A percentile compares a stretch with the other conserved stretches of the same genome.
phyloP scores from a whole-genome alignment of 805 yeast genomes.

The Jamesozyma piceae region DNA sequence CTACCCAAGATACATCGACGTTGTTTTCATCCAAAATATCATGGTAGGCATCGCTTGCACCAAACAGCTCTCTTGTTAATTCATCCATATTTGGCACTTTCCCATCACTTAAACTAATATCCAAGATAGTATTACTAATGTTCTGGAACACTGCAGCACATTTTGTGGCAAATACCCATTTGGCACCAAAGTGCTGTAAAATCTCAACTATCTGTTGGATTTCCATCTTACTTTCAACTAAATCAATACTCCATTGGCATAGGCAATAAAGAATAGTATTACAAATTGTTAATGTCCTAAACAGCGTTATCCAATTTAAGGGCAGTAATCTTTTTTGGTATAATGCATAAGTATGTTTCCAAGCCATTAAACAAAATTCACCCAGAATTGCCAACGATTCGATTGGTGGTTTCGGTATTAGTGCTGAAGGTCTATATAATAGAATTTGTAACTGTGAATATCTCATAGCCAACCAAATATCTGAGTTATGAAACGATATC shows the following conservation, averaged over 20 bases:
- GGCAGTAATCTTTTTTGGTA: conserved; percentile 39
- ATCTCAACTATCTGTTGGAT: conserved; percentile 39
- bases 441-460: conserved; percentile 40
- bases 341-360: conserved; percentile 38
- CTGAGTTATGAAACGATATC: conserved; percentile 30
- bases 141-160: conserved; percentile 38
- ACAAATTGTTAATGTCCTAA: conserved; percentile 39
- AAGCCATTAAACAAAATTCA: conserved; percentile 36
- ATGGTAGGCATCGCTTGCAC: conserved; percentile 38
- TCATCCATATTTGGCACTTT: conserved; percentile 35
- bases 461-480: conserved; percentile 32
- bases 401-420: conserved; percentile 37
- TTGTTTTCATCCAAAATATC: conserved; percentile 39
- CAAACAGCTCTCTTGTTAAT: conserved; percentile 34
- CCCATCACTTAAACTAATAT: conserved; percentile 34
- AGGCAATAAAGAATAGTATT: conserved; percentile 40
- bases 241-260: conserved; percentile 39
- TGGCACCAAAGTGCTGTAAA: conserved; percentile 36
- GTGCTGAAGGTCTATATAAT: conserved; percentile 41
- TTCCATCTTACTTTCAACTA: conserved; percentile 38
- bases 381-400: conserved; percentile 36
- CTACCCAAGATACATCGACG: conserved; percentile 38
- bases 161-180: conserved; percentile 39
- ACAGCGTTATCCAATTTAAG: conserved; percentile 41
- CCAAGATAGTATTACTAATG: conserved; percentile 37